phyloP scores from a whole-genome alignment of 805 yeast genomes.

The Schwanniomyces sp. region DNA sequence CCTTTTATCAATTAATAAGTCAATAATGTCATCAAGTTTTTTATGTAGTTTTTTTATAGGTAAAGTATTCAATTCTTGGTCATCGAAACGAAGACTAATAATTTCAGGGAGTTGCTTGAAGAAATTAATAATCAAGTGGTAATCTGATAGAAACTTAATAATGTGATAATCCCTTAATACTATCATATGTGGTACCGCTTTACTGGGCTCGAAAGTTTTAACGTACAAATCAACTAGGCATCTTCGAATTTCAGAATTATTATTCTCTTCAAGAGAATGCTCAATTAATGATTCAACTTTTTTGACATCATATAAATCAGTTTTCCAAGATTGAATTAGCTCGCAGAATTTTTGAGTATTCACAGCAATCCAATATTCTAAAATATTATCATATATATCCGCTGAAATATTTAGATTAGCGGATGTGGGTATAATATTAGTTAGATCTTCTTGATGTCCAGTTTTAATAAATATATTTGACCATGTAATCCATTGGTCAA shows the following conservation, averaged over 20 bases:
- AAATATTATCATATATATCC: slow-evolving; percentile 39
- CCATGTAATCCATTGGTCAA: slow-evolving; percentile 65
- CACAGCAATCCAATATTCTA: slow-evolving; percentile 45
- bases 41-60: slow-evolving; percentile 42
- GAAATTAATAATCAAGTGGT: slow-evolving; percentile 61
- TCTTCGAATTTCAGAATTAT: slow-evolving; percentile 31
- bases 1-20: slow-evolving; percentile 59
- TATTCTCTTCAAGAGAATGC: slow-evolving; percentile 35
- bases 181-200: slow-evolving; percentile 67
- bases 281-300: slow-evolving; percentile 48
- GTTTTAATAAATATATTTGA: slow-evolving; percentile 50
- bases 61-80: slow-evolving; percentile 35
- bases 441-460: slow-evolving; percentile 46
- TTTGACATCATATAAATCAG: slow-evolving; percentile 47
- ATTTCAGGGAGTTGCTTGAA: slow-evolving; percentile 51
- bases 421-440: slow-evolving; percentile 55
- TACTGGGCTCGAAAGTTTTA: slow-evolving; percentile 53
- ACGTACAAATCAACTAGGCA: slow-evolving; percentile 55
- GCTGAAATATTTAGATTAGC: slow-evolving; percentile 32
- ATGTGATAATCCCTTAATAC: slow-evolving; percentile 52
- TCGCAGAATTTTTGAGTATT: slow-evolving; percentile 34
- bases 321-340: slow-evolving; percentile 58
- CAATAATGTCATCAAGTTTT: slow-evolving; percentile 45
- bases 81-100: slow-evolving; percentile 38
- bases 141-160: slow-evolving; percentile 55